Evolutionary conservation across 345 rosid species (phyloP).

Genomic region (Syzygium jambos): DNA sequence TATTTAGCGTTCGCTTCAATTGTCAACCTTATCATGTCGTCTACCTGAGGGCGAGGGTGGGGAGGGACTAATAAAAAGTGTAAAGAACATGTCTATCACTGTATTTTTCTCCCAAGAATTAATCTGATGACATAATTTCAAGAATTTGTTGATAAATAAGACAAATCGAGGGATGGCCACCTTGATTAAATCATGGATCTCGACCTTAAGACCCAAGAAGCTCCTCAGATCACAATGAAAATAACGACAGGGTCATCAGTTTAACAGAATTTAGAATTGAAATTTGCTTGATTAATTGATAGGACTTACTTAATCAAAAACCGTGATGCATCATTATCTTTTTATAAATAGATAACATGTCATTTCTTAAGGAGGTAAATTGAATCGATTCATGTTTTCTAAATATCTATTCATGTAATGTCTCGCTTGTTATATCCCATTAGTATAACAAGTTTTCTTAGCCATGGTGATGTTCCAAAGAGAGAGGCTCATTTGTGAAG

Average conservation of each 20-base stretch:
- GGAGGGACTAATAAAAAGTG: not conserved
- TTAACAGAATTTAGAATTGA: too few relatives aligned
- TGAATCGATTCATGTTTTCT: not conserved
- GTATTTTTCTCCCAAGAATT: not conserved
- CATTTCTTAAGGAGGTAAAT: not conserved
- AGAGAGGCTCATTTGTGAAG: too few relatives aligned
- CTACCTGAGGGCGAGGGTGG: accelerated
- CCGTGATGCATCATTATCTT: not conserved
- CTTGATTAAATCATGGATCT: too few relatives aligned
- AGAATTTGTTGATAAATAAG: not conserved
- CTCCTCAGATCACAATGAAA: not conserved
- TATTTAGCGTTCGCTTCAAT: not conserved
- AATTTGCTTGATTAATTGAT: not conserved
- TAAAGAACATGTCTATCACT: not conserved
- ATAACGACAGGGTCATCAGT: not conserved
- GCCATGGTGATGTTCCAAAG: too few relatives aligned
- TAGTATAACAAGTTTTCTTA: too few relatives aligned
- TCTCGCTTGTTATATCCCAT: too few relatives aligned
- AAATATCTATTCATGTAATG: not conserved
- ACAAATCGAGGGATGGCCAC: not conserved
- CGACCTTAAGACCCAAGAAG: not conserved
- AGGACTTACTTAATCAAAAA: not conserved
- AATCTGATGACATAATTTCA: not conserved
- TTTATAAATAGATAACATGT: not conserved
- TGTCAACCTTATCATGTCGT: not conserved